Evolutionary conservation across 2,329 filamentous ascomycete genomes (phyloP).

Genomic region (Teratosphaeria destructans): DNA sequence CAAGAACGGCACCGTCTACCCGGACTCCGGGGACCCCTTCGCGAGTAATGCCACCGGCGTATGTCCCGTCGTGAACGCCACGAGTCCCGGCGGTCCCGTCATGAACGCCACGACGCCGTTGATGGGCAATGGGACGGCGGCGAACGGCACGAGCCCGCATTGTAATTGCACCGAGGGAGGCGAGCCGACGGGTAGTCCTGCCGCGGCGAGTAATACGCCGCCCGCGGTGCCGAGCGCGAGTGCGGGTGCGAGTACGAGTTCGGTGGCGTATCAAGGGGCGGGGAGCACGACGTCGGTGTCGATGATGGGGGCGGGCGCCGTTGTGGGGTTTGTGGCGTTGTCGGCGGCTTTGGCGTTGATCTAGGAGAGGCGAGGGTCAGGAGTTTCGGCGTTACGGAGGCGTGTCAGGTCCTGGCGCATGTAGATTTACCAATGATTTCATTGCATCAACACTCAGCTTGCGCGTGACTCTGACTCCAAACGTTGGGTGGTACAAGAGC

Average conservation of each 20-base stretch:
- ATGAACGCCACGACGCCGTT: neutral
- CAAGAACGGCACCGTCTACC: constrained; percentile 4
- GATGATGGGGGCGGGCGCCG: neutral
- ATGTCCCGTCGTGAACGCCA: neutral
- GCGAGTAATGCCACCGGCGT: neutral
- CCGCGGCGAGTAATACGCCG: neutral
- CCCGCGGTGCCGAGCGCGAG: neutral
- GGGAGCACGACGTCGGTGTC: neutral
- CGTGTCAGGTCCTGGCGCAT: neutral
- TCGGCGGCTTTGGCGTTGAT: neutral
- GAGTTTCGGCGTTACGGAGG: neutral
- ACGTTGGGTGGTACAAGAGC: neutral
- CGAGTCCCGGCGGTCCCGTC: neutral
- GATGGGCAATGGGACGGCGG: neutral
- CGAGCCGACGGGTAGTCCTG: neutral
- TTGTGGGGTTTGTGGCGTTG: neutral
- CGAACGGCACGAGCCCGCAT: neutral
- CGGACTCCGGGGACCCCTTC: neutral
- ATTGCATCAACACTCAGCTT: neutral
- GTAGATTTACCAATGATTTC: neutral
- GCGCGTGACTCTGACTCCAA: neutral
- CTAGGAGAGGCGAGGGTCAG: neutral
- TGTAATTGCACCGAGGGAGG: neutral
- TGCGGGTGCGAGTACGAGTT: neutral
- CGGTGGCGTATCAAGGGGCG: neutral